A percentile compares a stretch with the other conserved stretches of the same genome.
These are phyloP conservation scores for Calocybe indica DNA, from an alignment of 768 basidiomycete genomes.

Conservation along the genomic window DNA sequence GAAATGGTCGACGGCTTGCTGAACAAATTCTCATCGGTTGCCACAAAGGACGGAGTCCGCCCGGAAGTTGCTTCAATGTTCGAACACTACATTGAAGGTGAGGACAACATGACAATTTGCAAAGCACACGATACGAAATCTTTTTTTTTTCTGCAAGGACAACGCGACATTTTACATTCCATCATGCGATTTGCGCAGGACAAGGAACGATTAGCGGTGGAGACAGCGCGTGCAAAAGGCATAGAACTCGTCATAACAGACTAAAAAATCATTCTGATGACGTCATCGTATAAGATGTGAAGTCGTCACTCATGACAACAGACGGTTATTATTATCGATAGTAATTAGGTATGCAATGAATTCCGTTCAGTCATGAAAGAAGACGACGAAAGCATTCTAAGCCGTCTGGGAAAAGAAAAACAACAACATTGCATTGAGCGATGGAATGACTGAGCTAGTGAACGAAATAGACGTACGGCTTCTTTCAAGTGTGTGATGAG, in stretches of 20 bases:
- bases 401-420: no score
- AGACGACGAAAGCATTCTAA: no score
- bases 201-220: conserved; percentile 43
- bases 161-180: conserved; percentile 50
- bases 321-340: no score
- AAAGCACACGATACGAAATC: background rate
- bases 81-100: conserved; percentile 62
- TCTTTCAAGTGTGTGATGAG: conserved; percentile 83
- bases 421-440: no score
- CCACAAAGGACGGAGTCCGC: conserved; percentile 28
- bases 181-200: conserved; percentile 41
- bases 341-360: no score
- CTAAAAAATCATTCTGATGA: conserved; percentile 2
- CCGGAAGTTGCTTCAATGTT: conserved; percentile 62
- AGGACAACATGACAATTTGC: conserved; percentile 3
- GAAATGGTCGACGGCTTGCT: conserved; percentile 59
- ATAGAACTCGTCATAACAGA: conserved; percentile 50
- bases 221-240: conserved; percentile 43
- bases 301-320: background rate
- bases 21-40: conserved; percentile 37
- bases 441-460: no score
- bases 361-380: no score
- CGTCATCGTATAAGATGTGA: background rate
- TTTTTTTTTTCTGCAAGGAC: conserved; percentile 32
- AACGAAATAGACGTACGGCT: conserved; percentile 12